Evolutionary conservation across 2,329 filamentous ascomycete species (phyloP), one percentile per base, ranked within the genome.

Genomic region (Apiospora koreana): DNA sequence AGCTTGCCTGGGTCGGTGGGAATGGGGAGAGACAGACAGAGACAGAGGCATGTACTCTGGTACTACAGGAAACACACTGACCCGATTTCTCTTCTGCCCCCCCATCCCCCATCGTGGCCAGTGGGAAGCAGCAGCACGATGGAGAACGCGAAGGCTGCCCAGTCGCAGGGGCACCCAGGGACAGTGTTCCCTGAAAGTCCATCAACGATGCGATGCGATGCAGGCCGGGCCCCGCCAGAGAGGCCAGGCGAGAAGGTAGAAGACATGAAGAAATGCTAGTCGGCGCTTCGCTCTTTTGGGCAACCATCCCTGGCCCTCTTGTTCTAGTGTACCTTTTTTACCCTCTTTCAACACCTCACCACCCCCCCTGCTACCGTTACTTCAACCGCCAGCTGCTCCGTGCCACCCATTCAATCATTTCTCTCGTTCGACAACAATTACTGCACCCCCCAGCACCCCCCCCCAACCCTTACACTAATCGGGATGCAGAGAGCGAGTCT

Each of bases 311-410:
- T 66, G 38, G 38, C 42, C 38, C 64, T 66, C 64, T 66, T 66
- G 64, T 66, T 66, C 38, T 66, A 66, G 64, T 45, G 38, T 45
- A 31, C 64, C 64, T 45, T 45, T 66, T 65, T 43, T 45, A 45
- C 64, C 64, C 64, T 45, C 42, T 65, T n/a, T 28, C 62, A 16
- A 43, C 42, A 41, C 58, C 31, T 65, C 58, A 65, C 28, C 38
- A 65, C 62, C 62, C 41, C 23, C 64, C 38, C 64, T 66, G 25
- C 45, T 35, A 35, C 66, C 66, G 66, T 54, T 68, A 54, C 66
- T 48, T 48, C 66, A 50, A 68, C 66, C 66, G 66, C 66, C 43
- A 45, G 66, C 43, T 54, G 66, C 45, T 38, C 66, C 66, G 66
- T 68, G 66, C 66, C 64, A 42, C 64, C 64, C 64, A 42, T 68